Conservation (phyloP, 1,139 yeast species). For the Hansenula lynferdii region DNA sequence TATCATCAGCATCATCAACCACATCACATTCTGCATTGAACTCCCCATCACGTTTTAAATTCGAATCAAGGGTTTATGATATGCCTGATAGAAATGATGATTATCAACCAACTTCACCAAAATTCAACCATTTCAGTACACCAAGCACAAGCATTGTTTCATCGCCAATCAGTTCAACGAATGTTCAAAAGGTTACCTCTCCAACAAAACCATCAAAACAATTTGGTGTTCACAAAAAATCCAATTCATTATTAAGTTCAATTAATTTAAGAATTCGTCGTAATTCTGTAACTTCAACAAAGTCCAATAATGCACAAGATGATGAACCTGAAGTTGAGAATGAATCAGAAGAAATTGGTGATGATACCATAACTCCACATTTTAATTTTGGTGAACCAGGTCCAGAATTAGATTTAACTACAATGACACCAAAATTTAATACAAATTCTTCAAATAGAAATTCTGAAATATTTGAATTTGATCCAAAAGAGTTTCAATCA, state of each 20-base stretch:
- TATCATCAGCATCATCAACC: conserved; percentile 13
- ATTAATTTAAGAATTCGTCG: conserved; percentile 15
- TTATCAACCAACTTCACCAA: conserved; percentile 1
- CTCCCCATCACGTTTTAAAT: conserved; percentile 25
- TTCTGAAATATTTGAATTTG: not conserved
- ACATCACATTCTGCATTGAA: conserved; percentile 9
- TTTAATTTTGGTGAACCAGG: conserved; percentile 23
- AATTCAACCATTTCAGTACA: not conserved
- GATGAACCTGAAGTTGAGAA: conserved; percentile 5
- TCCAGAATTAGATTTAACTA: conserved; percentile 19
- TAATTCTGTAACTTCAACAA: conserved; percentile 12
- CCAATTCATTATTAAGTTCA: conserved; percentile 19
- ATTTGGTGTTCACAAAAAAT: conserved; percentile 16
- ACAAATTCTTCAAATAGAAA: conserved; percentile 3
- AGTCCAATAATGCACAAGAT: not conserved
- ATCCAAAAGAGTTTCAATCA: conserved; percentile 9
- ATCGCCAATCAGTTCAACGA: conserved; percentile 1
- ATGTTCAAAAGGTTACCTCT: too few relatives aligned
- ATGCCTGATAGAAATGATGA: conserved; percentile 16
- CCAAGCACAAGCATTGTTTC: conserved; percentile 7
- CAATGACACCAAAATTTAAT: conserved; percentile 18
- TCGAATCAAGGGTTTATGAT: conserved; percentile 29
- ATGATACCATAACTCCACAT: conserved; percentile 19
- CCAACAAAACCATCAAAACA: conserved; percentile 1
- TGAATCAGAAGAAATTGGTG: conserved; percentile 6